A percentile compares a stretch with the other conserved stretches of the same genome.
Conservation (phyloP, 257 asterid species). For the Lithospermum erythrorhizon region DNA sequence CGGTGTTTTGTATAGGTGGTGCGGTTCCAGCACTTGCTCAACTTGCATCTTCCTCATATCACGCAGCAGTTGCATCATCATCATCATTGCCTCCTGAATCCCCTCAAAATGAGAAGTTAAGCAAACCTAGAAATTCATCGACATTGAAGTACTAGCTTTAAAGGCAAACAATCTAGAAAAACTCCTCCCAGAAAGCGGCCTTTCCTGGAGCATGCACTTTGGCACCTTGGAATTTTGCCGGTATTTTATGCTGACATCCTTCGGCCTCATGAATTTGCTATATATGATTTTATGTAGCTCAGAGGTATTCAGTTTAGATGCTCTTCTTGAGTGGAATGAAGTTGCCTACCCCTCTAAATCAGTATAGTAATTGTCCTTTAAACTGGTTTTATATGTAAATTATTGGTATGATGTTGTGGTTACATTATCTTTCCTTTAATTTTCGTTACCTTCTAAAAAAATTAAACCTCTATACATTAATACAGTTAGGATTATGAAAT, state of each 20-base stretch:
- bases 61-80: conserved; percentile 41
- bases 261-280: background rate
- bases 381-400: too few relatives aligned
- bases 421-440: too few relatives aligned
- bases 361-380: too few relatives aligned
- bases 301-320: too few relatives aligned
- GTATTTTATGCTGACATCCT: background rate
- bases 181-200: background rate
- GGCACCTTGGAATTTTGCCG: background rate
- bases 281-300: too few relatives aligned
- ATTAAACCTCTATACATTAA: too few relatives aligned
- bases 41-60: conserved; percentile 83
- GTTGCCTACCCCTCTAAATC: too few relatives aligned
- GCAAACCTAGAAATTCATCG: conserved; percentile 20
- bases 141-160: conserved; percentile 7
- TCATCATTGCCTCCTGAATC: conserved; percentile 40
- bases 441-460: too few relatives aligned
- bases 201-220: too few relatives aligned
- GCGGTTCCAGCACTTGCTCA: conserved; percentile 82
- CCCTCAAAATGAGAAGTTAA: conserved; percentile 28
- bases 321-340: too few relatives aligned
- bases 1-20: conserved; percentile 55
- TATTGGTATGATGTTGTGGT: too few relatives aligned
- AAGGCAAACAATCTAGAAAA: background rate
- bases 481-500: too few relatives aligned